Percentiles rank a stretch among this genome's conserved stretches.
Evolutionary conservation across 768 basidiomycete genomes (phyloP).

Genomic region (Daedaleopsis sinensis): DNA sequence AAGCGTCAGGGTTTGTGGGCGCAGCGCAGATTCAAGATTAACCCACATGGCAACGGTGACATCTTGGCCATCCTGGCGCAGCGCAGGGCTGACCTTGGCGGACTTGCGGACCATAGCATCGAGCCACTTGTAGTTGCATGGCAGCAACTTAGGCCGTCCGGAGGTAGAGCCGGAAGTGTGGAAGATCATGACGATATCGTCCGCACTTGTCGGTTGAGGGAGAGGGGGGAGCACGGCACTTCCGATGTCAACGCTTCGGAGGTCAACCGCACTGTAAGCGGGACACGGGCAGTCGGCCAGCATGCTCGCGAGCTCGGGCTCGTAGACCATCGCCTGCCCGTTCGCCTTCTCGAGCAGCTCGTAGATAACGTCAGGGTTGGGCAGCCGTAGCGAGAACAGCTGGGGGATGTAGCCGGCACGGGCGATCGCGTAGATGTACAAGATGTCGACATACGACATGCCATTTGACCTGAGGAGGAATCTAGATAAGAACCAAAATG

Average conservation of each 20-base stretch:
- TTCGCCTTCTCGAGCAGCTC: conserved; percentile 61
- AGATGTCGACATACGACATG: conserved; percentile 64
- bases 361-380: conserved; percentile 66
- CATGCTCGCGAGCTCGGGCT: conserved; percentile 52
- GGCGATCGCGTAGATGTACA: conserved; percentile 71
- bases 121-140: conserved; percentile 65
- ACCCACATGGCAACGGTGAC: conserved; percentile 70
- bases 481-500: background rate
- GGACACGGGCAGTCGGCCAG: conserved; percentile 53
- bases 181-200: conserved; percentile 61
- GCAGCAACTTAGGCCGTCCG: conserved; percentile 75
- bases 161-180: conserved; percentile 80
- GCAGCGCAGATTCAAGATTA: background rate
- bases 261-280: conserved; percentile 45
- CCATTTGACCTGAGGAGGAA: conserved; percentile 59
- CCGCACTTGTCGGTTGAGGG: conserved; percentile 34
- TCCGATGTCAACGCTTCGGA: conserved; percentile 41
- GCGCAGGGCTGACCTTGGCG: conserved; percentile 48
- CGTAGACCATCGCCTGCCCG: conserved; percentile 65
- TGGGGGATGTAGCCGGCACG: conserved; percentile 66
- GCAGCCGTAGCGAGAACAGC: conserved; percentile 70
- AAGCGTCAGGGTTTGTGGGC: background rate
- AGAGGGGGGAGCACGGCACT: conserved; percentile 47
- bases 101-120: conserved; percentile 60
- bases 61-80: conserved; percentile 55